Evolutionary conservation across 2,329 filamentous ascomycete species (phyloP), one percentile per base, ranked within the genome.

Genomic region (Scolecobasidium constrictum): DNA sequence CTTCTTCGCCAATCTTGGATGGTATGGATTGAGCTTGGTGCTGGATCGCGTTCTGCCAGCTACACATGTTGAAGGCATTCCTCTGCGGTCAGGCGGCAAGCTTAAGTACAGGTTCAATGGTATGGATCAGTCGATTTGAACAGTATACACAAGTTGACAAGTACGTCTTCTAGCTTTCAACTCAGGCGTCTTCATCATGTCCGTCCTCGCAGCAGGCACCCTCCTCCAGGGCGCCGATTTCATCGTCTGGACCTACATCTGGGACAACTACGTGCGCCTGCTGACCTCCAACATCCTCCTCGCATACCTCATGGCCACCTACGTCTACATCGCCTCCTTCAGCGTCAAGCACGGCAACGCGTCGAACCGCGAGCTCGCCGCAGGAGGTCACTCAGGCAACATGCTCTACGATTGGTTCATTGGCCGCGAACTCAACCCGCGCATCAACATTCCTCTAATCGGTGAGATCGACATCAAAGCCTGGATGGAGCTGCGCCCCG

Each of bases 341-440:
- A 72, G 73, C 42, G 83, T 94, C 49, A 83, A 84, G 59, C 64
- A 57, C 43, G 58, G 77, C n/a, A 86, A 93, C 58, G 68, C 73
- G 11, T 72, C 81, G 38, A 68, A 75, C 48, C 83, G 88, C 33
- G 81, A 92, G 59, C 73, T 96, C 5, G 88, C 88, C 0, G 76
- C 77, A 1, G 87, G 88, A 35, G 88, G 87, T 13, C 76, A 83
- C 56, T 79, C 78, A 1, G 88, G 87, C 45, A 95, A 94, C 61
- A 66, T 86, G 49, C 64, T 95, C 28, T 95, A 96, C 61, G 90
- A 96, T 63, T 96, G 86, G 78, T 96, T 87, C 65, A 95, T 96
- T 50, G 90, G 90, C 16, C 84, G 90, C 20, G 90, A 96, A 62
- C 78, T 96, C 47, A 96, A 96, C 64, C 90, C 90, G 3, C 85